These are phyloP conservation scores for Citrullus colocynthis DNA, from an alignment of 306 rosid species.

Conservation along the genomic window DNA sequence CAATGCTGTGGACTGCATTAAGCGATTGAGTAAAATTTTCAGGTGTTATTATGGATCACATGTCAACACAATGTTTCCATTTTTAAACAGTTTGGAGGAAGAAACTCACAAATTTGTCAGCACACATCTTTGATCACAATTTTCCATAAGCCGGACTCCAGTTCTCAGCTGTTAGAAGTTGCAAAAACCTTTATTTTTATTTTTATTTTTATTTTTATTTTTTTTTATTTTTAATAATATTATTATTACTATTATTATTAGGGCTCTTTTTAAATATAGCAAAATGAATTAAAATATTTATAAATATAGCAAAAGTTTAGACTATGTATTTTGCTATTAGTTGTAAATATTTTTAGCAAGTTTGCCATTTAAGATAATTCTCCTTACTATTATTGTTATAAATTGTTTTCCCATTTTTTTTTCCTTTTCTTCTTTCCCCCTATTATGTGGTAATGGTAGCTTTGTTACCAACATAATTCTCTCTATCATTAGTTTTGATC, in stretches of 20 bases:
- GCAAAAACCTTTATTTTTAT: background rate
- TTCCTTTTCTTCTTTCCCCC: too few relatives aligned
- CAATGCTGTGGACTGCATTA: conserved; percentile 30
- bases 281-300: too few relatives aligned
- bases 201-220: too few relatives aligned
- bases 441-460: background rate
- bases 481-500: background rate
- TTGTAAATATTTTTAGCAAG: too few relatives aligned
- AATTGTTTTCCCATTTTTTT: background rate
- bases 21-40: conserved; percentile 38
- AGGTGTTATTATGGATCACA: conserved; percentile 55
- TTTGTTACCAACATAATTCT: background rate
- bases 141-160: background rate
- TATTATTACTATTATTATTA: too few relatives aligned
- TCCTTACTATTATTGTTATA: too few relatives aligned
- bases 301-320: too few relatives aligned
- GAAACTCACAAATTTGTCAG: conserved; percentile 15
- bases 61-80: conserved; percentile 46
- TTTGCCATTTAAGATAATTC: too few relatives aligned
- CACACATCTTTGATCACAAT: background rate
- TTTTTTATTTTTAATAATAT: too few relatives aligned
- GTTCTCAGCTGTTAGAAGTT: background rate
- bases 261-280: too few relatives aligned
- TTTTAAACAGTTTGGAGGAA: conserved; percentile 28
- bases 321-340: too few relatives aligned